Evolutionary conservation across 805 yeast species (phyloP).

Genomic region (Barnettozyma wickerhamii): DNA sequence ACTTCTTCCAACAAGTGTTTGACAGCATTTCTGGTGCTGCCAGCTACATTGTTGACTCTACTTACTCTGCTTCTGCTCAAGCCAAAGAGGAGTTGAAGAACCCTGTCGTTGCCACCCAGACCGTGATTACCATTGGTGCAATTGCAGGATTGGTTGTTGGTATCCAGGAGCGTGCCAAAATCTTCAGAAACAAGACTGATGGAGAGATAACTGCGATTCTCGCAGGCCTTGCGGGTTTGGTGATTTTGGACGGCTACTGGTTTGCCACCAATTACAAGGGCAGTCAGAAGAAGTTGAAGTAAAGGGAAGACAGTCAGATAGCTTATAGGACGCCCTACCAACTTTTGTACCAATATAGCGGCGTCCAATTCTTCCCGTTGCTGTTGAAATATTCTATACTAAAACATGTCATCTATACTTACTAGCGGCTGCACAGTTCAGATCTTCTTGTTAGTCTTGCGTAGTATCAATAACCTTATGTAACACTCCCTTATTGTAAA

Average conservation of each 20-base stretch:
- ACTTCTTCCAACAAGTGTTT: constrained; percentile 18
- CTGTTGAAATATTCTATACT: too few relatives aligned
- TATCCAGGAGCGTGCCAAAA: constrained; percentile 47
- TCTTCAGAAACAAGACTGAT: constrained; percentile 39
- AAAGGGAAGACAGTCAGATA: too few relatives aligned
- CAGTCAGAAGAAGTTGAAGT: constrained; percentile 33
- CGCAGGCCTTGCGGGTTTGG: constrained; percentile 48
- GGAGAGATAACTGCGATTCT: constrained; percentile 46
- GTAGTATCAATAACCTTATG: not conserved
- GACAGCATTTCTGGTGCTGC: constrained; percentile 21
- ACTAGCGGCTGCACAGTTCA: too few relatives aligned
- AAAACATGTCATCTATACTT: too few relatives aligned
- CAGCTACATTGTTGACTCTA: constrained; percentile 17
- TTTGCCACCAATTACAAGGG: constrained; percentile 52
- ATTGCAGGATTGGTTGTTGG: constrained; percentile 45
- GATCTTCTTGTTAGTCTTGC: not conserved
- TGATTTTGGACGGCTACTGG: constrained; percentile 50
- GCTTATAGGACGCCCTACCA: too few relatives aligned
- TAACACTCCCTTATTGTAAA: not conserved
- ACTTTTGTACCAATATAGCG: too few relatives aligned
- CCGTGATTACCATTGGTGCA: constrained; percentile 44
- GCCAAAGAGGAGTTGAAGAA: constrained; percentile 46
- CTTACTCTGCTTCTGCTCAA: constrained; percentile 19
- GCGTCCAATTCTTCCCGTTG: too few relatives aligned
- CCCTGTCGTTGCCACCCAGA: constrained; percentile 57